These are phyloP conservation scores for Amanita fuliginea DNA, from an alignment of 768 basidiomycete species.

Conservation along the genomic window DNA sequence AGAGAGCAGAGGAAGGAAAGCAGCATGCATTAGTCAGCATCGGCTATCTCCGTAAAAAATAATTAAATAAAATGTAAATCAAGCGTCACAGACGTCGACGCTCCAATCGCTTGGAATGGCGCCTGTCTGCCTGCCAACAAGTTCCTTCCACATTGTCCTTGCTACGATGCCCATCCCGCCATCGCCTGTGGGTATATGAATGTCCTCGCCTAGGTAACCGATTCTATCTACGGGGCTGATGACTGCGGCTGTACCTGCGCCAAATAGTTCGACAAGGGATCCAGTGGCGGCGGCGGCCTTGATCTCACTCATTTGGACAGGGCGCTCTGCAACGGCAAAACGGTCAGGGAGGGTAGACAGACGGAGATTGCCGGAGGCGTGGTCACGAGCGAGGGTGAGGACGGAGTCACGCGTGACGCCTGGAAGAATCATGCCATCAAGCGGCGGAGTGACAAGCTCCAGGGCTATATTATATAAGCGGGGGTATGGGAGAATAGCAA, in stretches of 20 bases:
- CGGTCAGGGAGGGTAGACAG: conserved; percentile 43
- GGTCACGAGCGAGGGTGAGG: conserved; percentile 57
- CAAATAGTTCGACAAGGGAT: conserved; percentile 70
- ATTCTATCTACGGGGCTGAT: conserved; percentile 64
- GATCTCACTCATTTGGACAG: conserved; percentile 70
- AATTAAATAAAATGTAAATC: not conserved
- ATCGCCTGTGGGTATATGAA: conserved; percentile 50
- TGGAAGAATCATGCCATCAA: conserved; percentile 88
- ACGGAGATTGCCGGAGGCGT: conserved; percentile 32
- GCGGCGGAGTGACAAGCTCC: conserved; percentile 80
- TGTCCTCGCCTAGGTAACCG: conserved; percentile 58
- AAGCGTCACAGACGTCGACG: conserved; percentile 29
- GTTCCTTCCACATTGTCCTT: conserved; percentile 53
- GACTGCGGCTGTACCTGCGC: conserved; percentile 75
- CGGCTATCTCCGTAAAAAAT: conserved; percentile 2
- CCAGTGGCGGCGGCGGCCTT: conserved; percentile 47
- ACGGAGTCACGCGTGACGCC: conserved; percentile 87
- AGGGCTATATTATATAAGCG: conserved; percentile 30
- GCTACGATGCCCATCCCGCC: conserved; percentile 80
- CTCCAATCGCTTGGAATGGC: conserved; percentile 73
- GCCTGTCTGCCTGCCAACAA: conserved; percentile 79
- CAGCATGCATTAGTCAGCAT: conserved; percentile 2
- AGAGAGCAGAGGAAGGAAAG: not conserved
- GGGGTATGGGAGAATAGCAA: not conserved
- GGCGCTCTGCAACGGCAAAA: conserved; percentile 53